Conservation (phyloP, 169 alveolate genomes). For the Plasmodium blacklocki region DNA sequence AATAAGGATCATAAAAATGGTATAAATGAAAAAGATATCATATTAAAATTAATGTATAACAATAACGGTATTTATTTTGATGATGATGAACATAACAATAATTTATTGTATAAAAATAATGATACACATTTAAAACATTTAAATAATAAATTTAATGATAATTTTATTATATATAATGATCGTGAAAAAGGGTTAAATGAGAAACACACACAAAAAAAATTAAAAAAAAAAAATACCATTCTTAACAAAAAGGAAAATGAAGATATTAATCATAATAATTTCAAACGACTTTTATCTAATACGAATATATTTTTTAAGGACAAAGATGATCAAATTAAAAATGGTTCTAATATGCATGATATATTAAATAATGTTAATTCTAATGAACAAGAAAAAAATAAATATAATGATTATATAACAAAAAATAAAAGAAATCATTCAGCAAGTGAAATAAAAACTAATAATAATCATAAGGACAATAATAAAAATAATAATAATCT, state of each 20-base stretch:
- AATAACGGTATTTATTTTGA: conserved; percentile 64
- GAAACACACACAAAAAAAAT: too few species aligned
- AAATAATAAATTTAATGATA: too few species aligned
- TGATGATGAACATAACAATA: conserved; percentile 20
- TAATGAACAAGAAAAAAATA: background rate
- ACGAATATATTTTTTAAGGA: background rate
- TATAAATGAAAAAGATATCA: conserved; percentile 31
- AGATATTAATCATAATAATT: background rate
- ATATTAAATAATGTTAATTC: background rate
- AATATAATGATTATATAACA: background rate
- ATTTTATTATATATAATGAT: too few species aligned
- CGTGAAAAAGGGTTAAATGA: too few species aligned
- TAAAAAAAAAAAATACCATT: too few species aligned
- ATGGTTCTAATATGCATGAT: background rate
- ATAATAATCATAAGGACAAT: too few species aligned
- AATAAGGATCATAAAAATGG: background rate
- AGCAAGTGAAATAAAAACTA: too few species aligned
- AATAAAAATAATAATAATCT: too few species aligned
- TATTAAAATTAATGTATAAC: conserved; percentile 63
- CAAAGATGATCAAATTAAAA: too few species aligned
- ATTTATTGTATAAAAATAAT: background rate
- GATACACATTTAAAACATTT: too few species aligned
- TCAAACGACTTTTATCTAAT: background rate
- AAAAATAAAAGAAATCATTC: background rate
- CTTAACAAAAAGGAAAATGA: too few species aligned